Percentiles rank a stretch among this genome's conserved stretches.
Conservation (phyloP, 192 early-diverging fungal genomes). For the Rhizophlyctis rosea region DNA sequence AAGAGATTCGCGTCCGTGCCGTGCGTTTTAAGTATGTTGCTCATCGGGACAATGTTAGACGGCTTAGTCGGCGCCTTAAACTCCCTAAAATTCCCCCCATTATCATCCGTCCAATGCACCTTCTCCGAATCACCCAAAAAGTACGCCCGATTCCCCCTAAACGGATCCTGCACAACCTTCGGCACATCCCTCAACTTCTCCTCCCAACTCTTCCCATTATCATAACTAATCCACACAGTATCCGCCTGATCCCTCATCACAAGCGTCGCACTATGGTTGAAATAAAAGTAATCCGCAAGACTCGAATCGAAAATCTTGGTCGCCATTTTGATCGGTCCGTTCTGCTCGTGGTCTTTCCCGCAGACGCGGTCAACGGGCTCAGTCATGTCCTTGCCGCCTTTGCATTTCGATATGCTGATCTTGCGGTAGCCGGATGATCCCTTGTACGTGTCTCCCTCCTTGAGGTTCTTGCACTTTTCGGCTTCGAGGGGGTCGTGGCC, state of each 20-base stretch:
- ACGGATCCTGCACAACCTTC: slow-evolving; percentile 30
- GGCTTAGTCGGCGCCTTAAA: too few relatives aligned
- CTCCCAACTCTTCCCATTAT: not conserved
- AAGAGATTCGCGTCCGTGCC: too few relatives aligned
- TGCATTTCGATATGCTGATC: slow-evolving; percentile 69
- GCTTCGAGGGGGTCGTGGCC: not conserved
- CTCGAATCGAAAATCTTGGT: slow-evolving; percentile 12
- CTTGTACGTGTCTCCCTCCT: slow-evolving; percentile 55
- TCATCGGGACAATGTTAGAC: too few relatives aligned
- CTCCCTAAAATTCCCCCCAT: too few relatives aligned
- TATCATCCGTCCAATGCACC: slow-evolving; percentile 23
- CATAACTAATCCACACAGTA: slow-evolving; percentile 23
- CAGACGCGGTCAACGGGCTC: slow-evolving; percentile 68
- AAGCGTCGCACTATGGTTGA: too few relatives aligned
- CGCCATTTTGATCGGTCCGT: slow-evolving; percentile 25
- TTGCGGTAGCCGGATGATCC: slow-evolving; percentile 82
- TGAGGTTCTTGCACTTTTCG: too few relatives aligned
- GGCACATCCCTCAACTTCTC: slow-evolving; percentile 22
- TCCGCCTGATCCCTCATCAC: too few relatives aligned
- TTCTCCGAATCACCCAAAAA: slow-evolving; percentile 20
- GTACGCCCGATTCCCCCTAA: slow-evolving; percentile 26
- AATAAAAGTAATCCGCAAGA: slow-evolving; percentile 43
- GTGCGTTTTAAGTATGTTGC: too few relatives aligned
- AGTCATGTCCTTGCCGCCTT: slow-evolving; percentile 65
- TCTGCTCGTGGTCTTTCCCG: slow-evolving; percentile 33